Conservation (phyloP, 2,329 filamentous ascomycete species). For the Penicillium sp. region DNA sequence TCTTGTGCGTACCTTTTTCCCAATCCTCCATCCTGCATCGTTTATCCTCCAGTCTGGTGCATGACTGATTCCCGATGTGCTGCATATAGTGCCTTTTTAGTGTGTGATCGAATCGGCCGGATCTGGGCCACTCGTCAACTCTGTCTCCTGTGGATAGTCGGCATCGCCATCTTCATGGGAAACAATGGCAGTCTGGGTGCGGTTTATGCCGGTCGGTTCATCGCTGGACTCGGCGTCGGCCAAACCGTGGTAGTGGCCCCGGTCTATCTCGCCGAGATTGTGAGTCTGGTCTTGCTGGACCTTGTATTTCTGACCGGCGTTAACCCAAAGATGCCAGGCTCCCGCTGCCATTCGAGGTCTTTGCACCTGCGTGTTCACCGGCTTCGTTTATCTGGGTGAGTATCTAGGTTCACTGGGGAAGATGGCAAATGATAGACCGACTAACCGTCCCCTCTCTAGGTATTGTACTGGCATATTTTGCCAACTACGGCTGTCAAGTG, state of each 20-base stretch:
- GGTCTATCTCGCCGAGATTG: conserved; percentile 70
- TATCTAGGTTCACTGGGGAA: background rate
- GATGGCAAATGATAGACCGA: no score
- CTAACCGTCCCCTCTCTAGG: no score
- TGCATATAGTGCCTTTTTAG: conserved; percentile 45
- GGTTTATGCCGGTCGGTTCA: conserved; percentile 46
- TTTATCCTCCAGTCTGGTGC: background rate
- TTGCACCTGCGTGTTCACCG: conserved; percentile 68
- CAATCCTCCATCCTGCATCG: background rate
- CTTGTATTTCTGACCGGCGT: no score
- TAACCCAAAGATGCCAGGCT: conserved; percentile 31
- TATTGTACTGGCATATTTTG: conserved; percentile 76
- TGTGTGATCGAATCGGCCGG: conserved; percentile 50
- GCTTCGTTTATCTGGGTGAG: conserved; percentile 60
- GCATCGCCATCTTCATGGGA: conserved; percentile 46
- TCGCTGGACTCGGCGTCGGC: conserved; percentile 45
- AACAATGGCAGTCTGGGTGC: conserved; percentile 38
- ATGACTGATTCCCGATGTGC: conserved; percentile 1
- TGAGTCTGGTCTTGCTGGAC: conserved; percentile 14
- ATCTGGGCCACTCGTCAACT: conserved; percentile 43
- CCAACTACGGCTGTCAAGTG: conserved; percentile 62
- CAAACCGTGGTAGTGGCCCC: conserved; percentile 52
- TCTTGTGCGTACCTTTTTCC: conserved; percentile 47
- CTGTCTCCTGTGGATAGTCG: conserved; percentile 43
- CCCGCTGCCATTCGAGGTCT: conserved; percentile 68